These are phyloP conservation scores for Colletotrichum godetiae DNA, from an alignment of 2,329 filamentous ascomycete species.

Conservation along the genomic window DNA sequence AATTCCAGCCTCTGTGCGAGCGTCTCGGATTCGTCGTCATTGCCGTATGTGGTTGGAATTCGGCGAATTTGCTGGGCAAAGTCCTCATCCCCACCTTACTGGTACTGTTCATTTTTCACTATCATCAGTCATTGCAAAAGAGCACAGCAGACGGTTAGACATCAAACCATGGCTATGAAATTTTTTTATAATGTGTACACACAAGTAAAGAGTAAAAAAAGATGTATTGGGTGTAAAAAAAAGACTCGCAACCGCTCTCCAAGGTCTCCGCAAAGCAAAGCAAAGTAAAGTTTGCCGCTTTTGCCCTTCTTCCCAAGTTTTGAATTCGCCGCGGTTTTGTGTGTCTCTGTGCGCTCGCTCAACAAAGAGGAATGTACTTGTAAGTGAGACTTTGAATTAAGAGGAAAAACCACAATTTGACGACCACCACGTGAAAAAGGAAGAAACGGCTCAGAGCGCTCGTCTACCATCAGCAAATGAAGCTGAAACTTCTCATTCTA, in stretches of 20 bases:
- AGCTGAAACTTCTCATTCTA: constrained; percentile 1
- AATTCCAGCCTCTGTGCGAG: neutral
- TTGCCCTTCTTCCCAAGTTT: neutral
- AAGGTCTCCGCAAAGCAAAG: constrained; percentile 1
- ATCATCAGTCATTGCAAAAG: neutral
- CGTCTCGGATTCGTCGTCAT: neutral
- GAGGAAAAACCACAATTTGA: neutral
- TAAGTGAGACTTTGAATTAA: constrained; percentile 6
- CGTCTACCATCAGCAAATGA: neutral
- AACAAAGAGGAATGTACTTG: neutral
- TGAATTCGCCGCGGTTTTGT: neutral
- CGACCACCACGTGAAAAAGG: neutral
- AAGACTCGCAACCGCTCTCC: constrained; percentile 1
- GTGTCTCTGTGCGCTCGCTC: constrained; percentile 1
- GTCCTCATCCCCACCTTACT: neutral
- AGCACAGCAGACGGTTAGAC: constrained; percentile 11
- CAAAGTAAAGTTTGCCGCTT: neutral
- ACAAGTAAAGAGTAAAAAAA: constrained; percentile 19
- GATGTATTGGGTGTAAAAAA: constrained; percentile 6
- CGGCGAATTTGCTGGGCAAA: neutral
- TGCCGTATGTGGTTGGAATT: neutral
- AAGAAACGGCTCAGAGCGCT: neutral
- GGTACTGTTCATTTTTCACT: neutral
- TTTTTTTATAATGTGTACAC: constrained; percentile 12
- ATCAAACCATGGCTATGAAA: constrained; percentile 16